phyloP scores from a whole-genome alignment of 164 flowering plant species.

The Vitis rotundifolia region DNA sequence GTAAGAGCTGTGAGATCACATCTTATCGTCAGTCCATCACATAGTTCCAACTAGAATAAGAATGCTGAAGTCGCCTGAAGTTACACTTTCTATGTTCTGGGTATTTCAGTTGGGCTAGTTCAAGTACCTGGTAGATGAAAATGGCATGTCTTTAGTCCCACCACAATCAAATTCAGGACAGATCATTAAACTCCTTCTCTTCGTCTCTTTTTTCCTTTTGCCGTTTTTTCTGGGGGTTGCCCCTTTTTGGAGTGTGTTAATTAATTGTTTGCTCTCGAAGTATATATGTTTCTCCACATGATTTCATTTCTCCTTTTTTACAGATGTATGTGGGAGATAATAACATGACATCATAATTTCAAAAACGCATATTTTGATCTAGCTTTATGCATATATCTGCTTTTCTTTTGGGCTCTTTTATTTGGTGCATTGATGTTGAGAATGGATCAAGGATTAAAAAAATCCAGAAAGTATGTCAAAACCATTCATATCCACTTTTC shows the following conservation, averaged over 20 bases:
- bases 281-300: too few species aligned
- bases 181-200: too few species aligned
- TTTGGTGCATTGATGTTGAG: not conserved
- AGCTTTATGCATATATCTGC: not conserved
- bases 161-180: not conserved
- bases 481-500: too few species aligned
- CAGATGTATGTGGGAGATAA: too few species aligned
- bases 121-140: not conserved
- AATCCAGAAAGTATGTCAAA: too few species aligned
- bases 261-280: not conserved
- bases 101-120: not conserved
- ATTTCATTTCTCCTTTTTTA: too few species aligned
- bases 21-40: slow-evolving; percentile 10
- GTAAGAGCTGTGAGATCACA: slow-evolving; percentile 14
- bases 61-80: not conserved
- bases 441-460: not conserved
- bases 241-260: not conserved
- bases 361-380: too few species aligned
- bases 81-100: not conserved
- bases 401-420: not conserved
- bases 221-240: too few species aligned
- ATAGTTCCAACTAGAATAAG: slow-evolving; percentile 10
- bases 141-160: not conserved
- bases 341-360: too few species aligned
- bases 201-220: too few species aligned